Base-by-base conservation (phyloP, 176 grass and related monocot species). In the Cenchrus americanus region DNA sequence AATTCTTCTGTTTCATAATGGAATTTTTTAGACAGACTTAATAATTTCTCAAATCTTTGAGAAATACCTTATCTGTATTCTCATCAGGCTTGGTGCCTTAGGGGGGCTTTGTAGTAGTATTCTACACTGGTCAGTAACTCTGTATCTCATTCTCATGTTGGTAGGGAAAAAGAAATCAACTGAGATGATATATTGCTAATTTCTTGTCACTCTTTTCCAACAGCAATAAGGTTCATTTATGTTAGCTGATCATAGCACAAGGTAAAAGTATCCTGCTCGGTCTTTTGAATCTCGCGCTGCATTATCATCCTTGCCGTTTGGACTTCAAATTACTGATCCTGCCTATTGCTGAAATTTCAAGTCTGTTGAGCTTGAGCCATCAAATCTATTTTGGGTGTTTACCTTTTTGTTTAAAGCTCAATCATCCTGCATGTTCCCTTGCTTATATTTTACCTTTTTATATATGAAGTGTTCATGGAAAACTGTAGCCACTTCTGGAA, bases 351-450 rank as follows among this genome's bases (percentile, higher is more conserved):
- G 73, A 74, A 80, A 75, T 67, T 67, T 47, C 27, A 67, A 80
- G 7, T 79, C 68, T 59, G 60, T n/a, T 80, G 27, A 49, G 12
- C 41, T 67, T 50, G 81, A 84, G 27, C 49, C 69, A 79, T 79
- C 37, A 49, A 79, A 47, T n/a, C 61, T 81, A 54, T 83, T 71
- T 27, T 72, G 26, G 52, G 15, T 79, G 19, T 2, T 57, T 57
- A 21, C 26, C 21, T 27, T 54, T 24, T 26, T 43, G 5, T 10
- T 8, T 66, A 46, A 43, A 84, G 66, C 15, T 41, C 46, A 15
- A 34, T 17, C 17, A 57, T 53, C 19, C 71, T 46, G 52, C 18
- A 48, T 14, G 24, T 40, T 51, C 58, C 26, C 26, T 73, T 73
- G 27, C 55, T 65, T 13, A n/a, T 37, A 15, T 52, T 63, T 63